Evolutionary conservation across 306 rosid genomes (phyloP).

Genomic region (Corylus americana): DNA sequence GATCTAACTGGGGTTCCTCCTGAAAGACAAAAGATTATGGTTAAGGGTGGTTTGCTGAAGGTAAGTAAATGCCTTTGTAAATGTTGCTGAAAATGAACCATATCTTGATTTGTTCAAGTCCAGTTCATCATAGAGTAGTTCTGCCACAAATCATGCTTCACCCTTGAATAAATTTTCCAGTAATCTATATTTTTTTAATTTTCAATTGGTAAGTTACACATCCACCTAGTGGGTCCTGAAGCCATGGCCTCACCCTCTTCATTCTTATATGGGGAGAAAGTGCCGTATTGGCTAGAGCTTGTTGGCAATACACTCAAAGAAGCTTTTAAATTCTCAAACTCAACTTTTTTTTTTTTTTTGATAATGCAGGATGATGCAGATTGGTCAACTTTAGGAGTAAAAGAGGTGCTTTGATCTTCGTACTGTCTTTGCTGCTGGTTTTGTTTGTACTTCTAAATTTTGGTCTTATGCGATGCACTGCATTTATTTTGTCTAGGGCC

Average conservation of each 20-base stretch:
- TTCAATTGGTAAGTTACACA: neutral
- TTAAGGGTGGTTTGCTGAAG: constrained; percentile 96
- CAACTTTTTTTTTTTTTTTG: constrained; percentile 10
- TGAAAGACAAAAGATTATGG: constrained; percentile 97
- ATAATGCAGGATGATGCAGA: constrained; percentile 88
- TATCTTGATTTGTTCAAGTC: constrained; percentile 1
- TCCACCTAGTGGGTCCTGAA: neutral
- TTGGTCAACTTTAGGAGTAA: constrained; percentile 84
- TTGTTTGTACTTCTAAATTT: constrained; percentile 1
- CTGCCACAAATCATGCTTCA: neutral
- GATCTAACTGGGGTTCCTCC: constrained; percentile 97
- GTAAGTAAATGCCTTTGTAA: constrained; percentile 36
- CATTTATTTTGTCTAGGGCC: constrained; percentile 65
- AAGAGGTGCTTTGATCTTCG: constrained; percentile 54
- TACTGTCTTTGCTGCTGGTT: constrained; percentile 7
- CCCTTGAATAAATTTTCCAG: neutral
- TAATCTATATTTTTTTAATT: neutral
- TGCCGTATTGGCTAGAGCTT: neutral
- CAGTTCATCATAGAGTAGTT: neutral
- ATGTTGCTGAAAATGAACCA: constrained; percentile 1
- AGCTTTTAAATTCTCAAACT: constrained; percentile 5
- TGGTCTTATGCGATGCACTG: constrained; percentile 8
- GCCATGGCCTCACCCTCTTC: neutral
- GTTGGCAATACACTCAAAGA: neutral
- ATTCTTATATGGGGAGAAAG: neutral